A percentile compares a stretch with the other conserved stretches of the same genome.
Evolutionary conservation across 2,329 filamentous ascomycete species (phyloP).

Genomic region (Fonsecaea erecta): DNA sequence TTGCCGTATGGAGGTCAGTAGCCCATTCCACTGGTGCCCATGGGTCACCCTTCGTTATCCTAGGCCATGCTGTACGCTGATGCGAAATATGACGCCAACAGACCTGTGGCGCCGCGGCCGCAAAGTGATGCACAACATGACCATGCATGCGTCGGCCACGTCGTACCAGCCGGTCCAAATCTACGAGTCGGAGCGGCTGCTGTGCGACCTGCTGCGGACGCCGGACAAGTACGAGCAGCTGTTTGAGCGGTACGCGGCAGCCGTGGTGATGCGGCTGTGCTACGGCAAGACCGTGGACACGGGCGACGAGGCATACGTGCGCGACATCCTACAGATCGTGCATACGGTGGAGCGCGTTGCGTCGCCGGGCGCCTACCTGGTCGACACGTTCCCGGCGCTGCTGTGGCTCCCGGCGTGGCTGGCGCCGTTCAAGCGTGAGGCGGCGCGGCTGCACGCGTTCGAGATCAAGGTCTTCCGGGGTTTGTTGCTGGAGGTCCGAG

Average conservation of each 20-base stretch:
- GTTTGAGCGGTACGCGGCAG: conserved; percentile 47
- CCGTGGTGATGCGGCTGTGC: conserved; percentile 45
- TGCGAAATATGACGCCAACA: too few relatives aligned
- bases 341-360: conserved; percentile 45
- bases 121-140: conserved; percentile 43
- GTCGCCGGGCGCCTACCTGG: conserved; percentile 46
- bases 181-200: conserved; percentile 41
- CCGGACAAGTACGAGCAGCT: conserved; percentile 43
- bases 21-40: too few relatives aligned
- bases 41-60: too few relatives aligned
- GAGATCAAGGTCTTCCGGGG: conserved; percentile 40
- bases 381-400: conserved; percentile 42
- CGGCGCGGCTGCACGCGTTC: conserved; percentile 35
- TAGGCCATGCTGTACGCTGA: too few relatives aligned
- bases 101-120: conserved; percentile 42
- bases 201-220: conserved; percentile 40
- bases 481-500: conserved; percentile 41
- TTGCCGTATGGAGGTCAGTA: conserved; percentile 38
- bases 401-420: conserved; percentile 39
- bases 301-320: conserved; percentile 42
- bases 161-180: conserved; percentile 42
- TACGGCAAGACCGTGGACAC: conserved; percentile 45
- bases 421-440: conserved; percentile 43
- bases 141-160: conserved; percentile 41
- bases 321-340: conserved; percentile 42